These are phyloP conservation scores for Chlorella sp. DNA, from an alignment of 139 green algal genomes.

Conservation along the genomic window DNA sequence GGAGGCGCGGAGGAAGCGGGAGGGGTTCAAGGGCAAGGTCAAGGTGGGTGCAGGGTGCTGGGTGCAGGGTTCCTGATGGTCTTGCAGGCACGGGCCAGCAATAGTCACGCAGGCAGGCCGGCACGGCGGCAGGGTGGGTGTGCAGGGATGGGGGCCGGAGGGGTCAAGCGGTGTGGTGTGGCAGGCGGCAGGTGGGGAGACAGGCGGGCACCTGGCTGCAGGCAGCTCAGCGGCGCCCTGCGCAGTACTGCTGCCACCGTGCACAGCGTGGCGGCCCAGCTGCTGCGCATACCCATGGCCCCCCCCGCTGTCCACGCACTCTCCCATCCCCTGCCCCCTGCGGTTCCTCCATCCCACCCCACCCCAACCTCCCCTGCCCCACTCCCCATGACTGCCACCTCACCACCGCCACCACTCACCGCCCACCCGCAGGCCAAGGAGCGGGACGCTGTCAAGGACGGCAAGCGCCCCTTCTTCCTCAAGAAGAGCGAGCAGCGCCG, in stretches of 20 bases:
- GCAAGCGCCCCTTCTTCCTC: slow-evolving; percentile 83
- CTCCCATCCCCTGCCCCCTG: neutral
- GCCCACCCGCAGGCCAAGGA: slow-evolving; percentile 55
- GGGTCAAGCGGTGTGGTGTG: neutral
- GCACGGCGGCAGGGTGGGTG: neutral
- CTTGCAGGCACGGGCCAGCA: too few species aligned
- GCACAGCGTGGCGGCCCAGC: neutral
- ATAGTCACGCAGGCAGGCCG: too few species aligned
- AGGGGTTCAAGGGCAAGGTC: slow-evolving; percentile 49
- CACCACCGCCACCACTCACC: neutral
- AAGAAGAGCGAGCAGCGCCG: slow-evolving; percentile 72
- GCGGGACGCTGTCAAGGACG: slow-evolving; percentile 59
- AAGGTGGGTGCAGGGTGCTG: slow-evolving; percentile 56
- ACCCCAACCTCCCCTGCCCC: neutral
- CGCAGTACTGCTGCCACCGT: too few species aligned
- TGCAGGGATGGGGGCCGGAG: neutral
- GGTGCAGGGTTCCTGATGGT: too few species aligned
- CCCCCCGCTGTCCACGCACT: neutral
- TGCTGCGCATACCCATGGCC: neutral
- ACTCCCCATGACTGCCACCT: neutral
- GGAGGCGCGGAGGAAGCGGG: slow-evolving; percentile 38
- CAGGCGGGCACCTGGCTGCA: neutral
- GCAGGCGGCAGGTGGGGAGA: neutral
- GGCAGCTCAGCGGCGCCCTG: too few species aligned
- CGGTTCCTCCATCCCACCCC: neutral